Percentiles rank a stretch among this genome's conserved stretches.
phyloP scores from a whole-genome alignment of 2,329 filamentous ascomycete genomes.

The Verticillium zaregamsianum region DNA sequence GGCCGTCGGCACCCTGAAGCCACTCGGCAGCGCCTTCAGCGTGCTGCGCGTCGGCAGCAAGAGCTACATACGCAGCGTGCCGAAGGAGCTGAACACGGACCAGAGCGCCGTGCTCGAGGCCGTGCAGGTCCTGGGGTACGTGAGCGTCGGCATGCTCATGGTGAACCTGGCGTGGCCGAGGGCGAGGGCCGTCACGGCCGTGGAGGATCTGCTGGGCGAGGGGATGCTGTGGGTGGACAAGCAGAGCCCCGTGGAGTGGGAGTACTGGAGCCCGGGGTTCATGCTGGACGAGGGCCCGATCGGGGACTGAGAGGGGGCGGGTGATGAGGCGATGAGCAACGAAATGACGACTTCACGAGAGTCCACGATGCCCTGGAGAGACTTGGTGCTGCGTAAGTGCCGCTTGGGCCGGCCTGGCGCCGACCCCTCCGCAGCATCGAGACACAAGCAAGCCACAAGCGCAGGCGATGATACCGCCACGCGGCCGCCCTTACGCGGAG shows the following conservation, averaged over 20 bases:
- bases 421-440: too few relatives aligned
- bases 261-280: slow-evolving; percentile 88
- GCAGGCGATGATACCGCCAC: too few relatives aligned
- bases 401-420: background rate
- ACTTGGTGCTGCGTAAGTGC: background rate
- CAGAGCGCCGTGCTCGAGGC: slow-evolving; percentile 91
- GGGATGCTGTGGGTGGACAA: slow-evolving; percentile 93
- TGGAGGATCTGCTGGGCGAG: slow-evolving; percentile 84
- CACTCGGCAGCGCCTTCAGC: slow-evolving; percentile 82
- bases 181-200: slow-evolving; percentile 79
- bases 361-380: background rate
- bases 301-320: slow-evolving; percentile 6
- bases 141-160: slow-evolving; percentile 84
- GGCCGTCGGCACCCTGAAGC: slow-evolving; percentile 81
- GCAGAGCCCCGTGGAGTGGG: slow-evolving; percentile 72
- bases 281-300: slow-evolving; percentile 44
- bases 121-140: slow-evolving; percentile 83
- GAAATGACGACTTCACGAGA: background rate
- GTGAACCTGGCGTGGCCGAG: slow-evolving; percentile 82
- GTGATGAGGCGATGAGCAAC: slow-evolving; percentile 12
- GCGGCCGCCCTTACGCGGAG: too few relatives aligned
- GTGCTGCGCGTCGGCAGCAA: slow-evolving; percentile 80
- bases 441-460: too few relatives aligned
- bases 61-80: slow-evolving; percentile 86
- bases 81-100: slow-evolving; percentile 91